Conservation (phyloP, 495 filamentous ascomycete genomes). For the Podospora tetraspora region DNA sequence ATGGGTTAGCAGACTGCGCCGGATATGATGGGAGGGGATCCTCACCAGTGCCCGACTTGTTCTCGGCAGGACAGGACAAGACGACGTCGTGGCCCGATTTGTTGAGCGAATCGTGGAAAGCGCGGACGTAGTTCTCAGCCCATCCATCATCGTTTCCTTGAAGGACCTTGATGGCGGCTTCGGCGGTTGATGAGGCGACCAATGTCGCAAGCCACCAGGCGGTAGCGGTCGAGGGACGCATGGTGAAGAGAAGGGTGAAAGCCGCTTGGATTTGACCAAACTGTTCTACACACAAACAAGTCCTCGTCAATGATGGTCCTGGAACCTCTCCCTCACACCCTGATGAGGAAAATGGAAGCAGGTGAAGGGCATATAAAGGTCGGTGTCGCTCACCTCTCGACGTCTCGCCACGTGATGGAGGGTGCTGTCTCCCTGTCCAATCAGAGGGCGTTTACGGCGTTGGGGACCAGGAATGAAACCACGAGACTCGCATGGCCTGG, state of each 20-base stretch:
- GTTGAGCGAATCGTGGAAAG: constrained; percentile 48
- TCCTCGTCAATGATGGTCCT: not conserved
- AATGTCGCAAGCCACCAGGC: constrained; percentile 11
- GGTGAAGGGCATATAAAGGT: not conserved
- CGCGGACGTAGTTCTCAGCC: constrained; percentile 61
- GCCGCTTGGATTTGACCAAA: no score
- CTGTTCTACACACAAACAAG: no score
- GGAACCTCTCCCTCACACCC: not conserved
- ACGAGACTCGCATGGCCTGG: not conserved
- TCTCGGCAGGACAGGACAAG: constrained; percentile 59
- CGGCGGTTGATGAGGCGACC: constrained; percentile 2
- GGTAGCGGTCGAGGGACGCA: constrained; percentile 3
- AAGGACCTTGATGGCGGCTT: constrained; percentile 46
- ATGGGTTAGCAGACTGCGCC: not conserved
- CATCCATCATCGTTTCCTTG: constrained; percentile 69
- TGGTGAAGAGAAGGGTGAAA: not conserved
- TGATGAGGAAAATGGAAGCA: not conserved
- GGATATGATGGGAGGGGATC: not conserved
- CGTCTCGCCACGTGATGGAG: not conserved
- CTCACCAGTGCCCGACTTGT: constrained; percentile 57
- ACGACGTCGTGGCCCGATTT: constrained; percentile 53
- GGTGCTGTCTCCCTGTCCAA: not conserved
- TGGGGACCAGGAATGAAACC: not conserved
- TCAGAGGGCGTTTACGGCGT: not conserved
- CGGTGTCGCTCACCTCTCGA: not conserved